Evolutionary conservation across 139 green algal species (phyloP).

Genomic region (Chlamydomonas eustigma): DNA sequence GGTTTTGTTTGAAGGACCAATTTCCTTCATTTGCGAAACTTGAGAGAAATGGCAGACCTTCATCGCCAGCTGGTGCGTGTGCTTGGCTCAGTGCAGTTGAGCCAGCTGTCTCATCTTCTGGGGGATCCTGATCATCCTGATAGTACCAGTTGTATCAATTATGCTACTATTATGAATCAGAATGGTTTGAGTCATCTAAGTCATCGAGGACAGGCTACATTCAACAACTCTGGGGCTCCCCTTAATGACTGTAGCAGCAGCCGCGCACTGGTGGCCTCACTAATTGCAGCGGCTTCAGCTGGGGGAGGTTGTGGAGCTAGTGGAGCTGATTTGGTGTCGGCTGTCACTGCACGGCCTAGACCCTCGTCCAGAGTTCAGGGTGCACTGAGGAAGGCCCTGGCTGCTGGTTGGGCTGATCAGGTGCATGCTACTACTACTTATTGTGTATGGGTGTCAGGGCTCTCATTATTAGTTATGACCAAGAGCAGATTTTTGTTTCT

Average conservation of each 20-base stretch:
- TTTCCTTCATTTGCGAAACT: slow-evolving; percentile 65
- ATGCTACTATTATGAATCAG: too few relatives aligned
- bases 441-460: too few relatives aligned
- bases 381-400: slow-evolving; percentile 60
- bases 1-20: slow-evolving; percentile 32
- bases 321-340: neutral
- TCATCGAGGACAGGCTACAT: too few relatives aligned
- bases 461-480: neutral
- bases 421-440: too few relatives aligned
- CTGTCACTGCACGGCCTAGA: neutral
- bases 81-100: neutral
- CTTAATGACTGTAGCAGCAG: neutral
- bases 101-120: neutral
- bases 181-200: too few relatives aligned
- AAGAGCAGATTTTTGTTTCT: too few relatives aligned
- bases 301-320: too few relatives aligned
- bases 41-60: slow-evolving; percentile 65
- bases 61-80: slow-evolving; percentile 33
- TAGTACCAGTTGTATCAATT: too few relatives aligned
- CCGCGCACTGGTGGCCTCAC: neutral
- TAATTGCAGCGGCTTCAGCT: neutral
- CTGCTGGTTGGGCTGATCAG: slow-evolving; percentile 87
- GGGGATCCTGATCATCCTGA: too few relatives aligned
- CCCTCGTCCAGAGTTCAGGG: slow-evolving; percentile 30
- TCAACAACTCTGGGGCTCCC: too few relatives aligned